Base-by-base conservation (phyloP, 495 filamentous ascomycete genomes). In the Trichoderma virens region DNA sequence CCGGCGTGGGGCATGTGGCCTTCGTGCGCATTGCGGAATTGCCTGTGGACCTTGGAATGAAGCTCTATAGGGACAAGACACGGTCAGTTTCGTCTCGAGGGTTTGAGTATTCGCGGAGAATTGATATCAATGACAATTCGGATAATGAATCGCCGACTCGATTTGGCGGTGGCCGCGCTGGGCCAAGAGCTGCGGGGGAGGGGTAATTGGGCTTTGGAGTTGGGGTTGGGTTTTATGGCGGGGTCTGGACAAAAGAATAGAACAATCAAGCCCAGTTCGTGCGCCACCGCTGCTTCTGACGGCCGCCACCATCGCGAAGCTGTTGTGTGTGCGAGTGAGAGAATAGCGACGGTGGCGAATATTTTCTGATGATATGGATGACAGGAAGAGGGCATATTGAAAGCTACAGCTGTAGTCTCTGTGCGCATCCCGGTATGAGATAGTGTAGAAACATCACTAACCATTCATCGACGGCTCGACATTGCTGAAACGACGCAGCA, bases 1-100 rank as follows among this genome's bases (percentile, higher is more conserved):
- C 91, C 92, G 47, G 92, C 91, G 75, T 97, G 92, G 41, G 91
- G 87, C 66, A 88, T 86, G 79, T 94, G 92, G 64, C 91, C 91
- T 74, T 92, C 90, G 76, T 96, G 91, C 61, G 90, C 89, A 70
- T 83, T 80, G 65, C 92, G 87, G 78, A 96, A 95, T 72, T 94
- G 88, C 59, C 86, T 83, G 73, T 96, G 92, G 67, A 92, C 88
- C 73, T 88, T 88, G 68, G 90, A 94, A 64, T 79, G 82, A 67
- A 84, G 79, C 80, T 96, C 91, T 88, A 72, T 60, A 6, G 18
- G 23, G 23, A 64, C 51, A 56, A 28, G 23, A 51, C 11, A 1
- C 4, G 18, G 25, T 56, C 51, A 56, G 51, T 25, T 56, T 56
- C 23, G n/a, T 51, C 16, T 67, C 70, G 64, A 9, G 60, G 25